Conservation (phyloP, 805 yeast genomes). For the Hanseniaspora singularis region DNA sequence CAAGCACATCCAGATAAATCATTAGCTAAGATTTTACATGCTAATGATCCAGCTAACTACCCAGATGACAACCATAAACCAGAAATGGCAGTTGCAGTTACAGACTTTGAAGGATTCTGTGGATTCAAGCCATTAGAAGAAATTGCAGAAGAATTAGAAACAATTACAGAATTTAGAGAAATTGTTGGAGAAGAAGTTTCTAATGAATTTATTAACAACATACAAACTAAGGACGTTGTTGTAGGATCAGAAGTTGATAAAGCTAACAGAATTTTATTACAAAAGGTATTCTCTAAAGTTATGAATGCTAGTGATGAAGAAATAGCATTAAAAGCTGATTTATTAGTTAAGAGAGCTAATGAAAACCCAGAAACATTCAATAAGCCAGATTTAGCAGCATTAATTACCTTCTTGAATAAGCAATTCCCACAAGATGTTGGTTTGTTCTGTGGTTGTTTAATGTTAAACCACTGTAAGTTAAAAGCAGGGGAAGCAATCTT, state of each 20-base stretch:
- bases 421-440: constrained; percentile 95
- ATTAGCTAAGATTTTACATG: constrained; percentile 64
- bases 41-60: constrained; percentile 78
- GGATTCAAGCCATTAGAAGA: constrained; percentile 87
- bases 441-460: constrained; percentile 84
- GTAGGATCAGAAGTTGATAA: constrained; percentile 43
- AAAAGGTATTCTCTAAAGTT: constrained; percentile 62
- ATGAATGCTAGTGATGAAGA: constrained; percentile 68
- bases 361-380: constrained; percentile 45
- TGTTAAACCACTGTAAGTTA: constrained; percentile 77
- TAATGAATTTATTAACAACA: constrained; percentile 40
- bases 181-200: constrained; percentile 56
- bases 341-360: constrained; percentile 54
- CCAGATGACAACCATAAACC: constrained; percentile 99
- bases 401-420: constrained; percentile 62
- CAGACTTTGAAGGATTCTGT: constrained; percentile 94
- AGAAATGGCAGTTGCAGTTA: constrained; percentile 98
- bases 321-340: constrained; percentile 46
- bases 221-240: constrained; percentile 32
- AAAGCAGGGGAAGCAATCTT: constrained; percentile 92
- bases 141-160: constrained; percentile 53
- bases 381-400: constrained; percentile 47
- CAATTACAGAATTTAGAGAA: constrained; percentile 63
- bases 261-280: constrained; percentile 53
- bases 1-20: constrained; percentile 97